Conservation (phyloP, 495 filamentous ascomycete species). For the Hypoxylon fuscum region DNA sequence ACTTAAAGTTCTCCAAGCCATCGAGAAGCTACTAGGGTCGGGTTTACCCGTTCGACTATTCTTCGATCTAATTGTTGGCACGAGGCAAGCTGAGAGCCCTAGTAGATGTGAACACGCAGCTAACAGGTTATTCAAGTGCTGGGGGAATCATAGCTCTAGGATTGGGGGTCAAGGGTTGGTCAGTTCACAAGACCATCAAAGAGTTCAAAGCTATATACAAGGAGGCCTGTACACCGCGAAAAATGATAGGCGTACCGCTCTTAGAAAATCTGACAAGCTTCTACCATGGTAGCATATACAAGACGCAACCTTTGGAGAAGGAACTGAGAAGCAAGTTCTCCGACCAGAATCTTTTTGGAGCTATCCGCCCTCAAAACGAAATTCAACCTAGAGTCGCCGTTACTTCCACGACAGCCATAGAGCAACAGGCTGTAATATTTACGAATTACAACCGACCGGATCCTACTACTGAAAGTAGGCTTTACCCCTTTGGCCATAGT, state of each 20-base stretch:
- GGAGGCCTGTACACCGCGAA: slow-evolving; percentile 52
- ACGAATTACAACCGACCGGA: slow-evolving; percentile 58
- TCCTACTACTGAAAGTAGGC: slow-evolving; percentile 1
- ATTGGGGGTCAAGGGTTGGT: slow-evolving; percentile 57
- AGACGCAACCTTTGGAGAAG: slow-evolving; percentile 46
- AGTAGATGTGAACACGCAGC: background rate
- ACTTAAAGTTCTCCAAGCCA: slow-evolving; percentile 51
- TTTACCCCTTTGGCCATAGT: background rate
- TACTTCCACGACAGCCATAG: slow-evolving; percentile 48
- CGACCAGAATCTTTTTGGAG: slow-evolving; percentile 47
- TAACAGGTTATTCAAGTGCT: slow-evolving; percentile 49
- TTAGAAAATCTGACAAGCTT: slow-evolving; percentile 42
- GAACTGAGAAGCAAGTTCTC: slow-evolving; percentile 42
- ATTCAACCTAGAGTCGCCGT: slow-evolving; percentile 54
- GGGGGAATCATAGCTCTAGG: slow-evolving; percentile 65
- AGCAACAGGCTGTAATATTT: slow-evolving; percentile 49
- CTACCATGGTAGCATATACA: slow-evolving; percentile 50
- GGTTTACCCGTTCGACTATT: slow-evolving; percentile 49
- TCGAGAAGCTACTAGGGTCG: slow-evolving; percentile 50
- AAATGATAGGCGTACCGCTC: slow-evolving; percentile 40
- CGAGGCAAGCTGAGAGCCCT: slow-evolving; percentile 50
- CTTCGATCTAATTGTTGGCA: slow-evolving; percentile 61
- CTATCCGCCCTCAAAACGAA: slow-evolving; percentile 28
- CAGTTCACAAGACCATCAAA: slow-evolving; percentile 48
- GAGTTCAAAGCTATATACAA: slow-evolving; percentile 51